Evolutionary conservation across 2,329 filamentous ascomycete species (phyloP).

Genomic region (Chaetothyriales sp.): DNA sequence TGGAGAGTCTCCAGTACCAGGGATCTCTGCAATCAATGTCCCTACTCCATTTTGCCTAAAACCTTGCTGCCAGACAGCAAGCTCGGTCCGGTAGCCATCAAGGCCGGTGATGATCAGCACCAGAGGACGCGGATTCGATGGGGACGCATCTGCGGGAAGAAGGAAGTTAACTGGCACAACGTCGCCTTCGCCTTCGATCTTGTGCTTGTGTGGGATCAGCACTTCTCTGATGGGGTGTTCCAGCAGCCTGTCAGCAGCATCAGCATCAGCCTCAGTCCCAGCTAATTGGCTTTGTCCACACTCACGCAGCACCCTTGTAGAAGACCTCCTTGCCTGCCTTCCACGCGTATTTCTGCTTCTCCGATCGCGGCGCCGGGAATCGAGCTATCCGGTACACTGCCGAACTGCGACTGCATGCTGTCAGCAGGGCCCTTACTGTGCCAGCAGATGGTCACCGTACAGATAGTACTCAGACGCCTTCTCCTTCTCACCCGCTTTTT

Average conservation of each 20-base stretch:
- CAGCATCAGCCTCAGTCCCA: constrained; percentile 2
- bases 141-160: constrained; percentile 34
- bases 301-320: constrained; percentile 17
- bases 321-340: constrained; percentile 15
- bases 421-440: constrained; percentile 1
- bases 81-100: constrained; percentile 43
- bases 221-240: constrained; percentile 45
- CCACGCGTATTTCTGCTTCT: constrained; percentile 17
- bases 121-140: constrained; percentile 32
- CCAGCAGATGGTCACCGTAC: constrained; percentile 2
- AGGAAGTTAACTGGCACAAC: constrained; percentile 52
- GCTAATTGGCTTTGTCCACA: background rate
- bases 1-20: constrained; percentile 53
- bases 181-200: constrained; percentile 32
- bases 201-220: constrained; percentile 42
- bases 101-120: constrained; percentile 44
- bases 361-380: constrained; percentile 37
- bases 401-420: constrained; percentile 52
- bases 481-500: constrained; percentile 33
- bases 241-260: constrained; percentile 7
- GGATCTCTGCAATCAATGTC: constrained; percentile 47
- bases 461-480: constrained; percentile 37
- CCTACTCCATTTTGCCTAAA: constrained; percentile 32
- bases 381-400: constrained; percentile 59
- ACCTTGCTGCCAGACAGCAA: constrained; percentile 17